Evolutionary conservation across 177 flowering plant genomes (phyloP).

Genomic region (Tripterygium wilfordii): DNA sequence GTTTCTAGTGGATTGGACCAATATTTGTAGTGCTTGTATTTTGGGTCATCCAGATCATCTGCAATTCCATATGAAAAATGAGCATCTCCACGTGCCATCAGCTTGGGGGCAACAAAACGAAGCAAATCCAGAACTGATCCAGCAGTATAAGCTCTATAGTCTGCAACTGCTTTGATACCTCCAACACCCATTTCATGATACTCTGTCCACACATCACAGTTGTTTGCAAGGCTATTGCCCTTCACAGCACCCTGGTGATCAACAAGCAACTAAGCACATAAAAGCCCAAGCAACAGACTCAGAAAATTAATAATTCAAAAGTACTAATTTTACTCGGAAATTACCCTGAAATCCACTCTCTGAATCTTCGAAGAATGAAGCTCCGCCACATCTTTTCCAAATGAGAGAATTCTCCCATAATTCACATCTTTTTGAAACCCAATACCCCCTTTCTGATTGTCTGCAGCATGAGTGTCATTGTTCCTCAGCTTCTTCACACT

Average conservation of each 20-base stretch:
- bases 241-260: conserved; percentile 60
- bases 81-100: conserved; percentile 80
- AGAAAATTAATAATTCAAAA: too few relatives aligned
- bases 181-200: conserved; percentile 80
- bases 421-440: conserved; percentile 16
- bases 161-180: conserved; percentile 68
- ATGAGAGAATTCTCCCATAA: conserved; percentile 72
- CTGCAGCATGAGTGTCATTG: conserved; percentile 21
- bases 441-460: conserved; percentile 9
- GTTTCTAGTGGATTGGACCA: conserved; percentile 96
- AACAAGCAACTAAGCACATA: background rate
- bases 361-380: conserved; percentile 46
- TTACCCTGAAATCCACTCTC: conserved; percentile 68
- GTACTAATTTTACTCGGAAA: background rate
- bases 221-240: conserved; percentile 47
- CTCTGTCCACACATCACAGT: conserved; percentile 80
- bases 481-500: conserved; percentile 28
- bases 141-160: conserved; percentile 79
- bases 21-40: conserved; percentile 72
- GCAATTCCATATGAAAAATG: conserved; percentile 89
- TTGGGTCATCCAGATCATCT: conserved; percentile 75
- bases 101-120: conserved; percentile 82
- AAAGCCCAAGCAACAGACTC: background rate
- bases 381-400: conserved; percentile 63
- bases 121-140: conserved; percentile 66